Percentiles rank a stretch among this genome's conserved stretches.
phyloP scores from a whole-genome alignment of 352 stramenopile species.

The Globisporangium spinosum region DNA sequence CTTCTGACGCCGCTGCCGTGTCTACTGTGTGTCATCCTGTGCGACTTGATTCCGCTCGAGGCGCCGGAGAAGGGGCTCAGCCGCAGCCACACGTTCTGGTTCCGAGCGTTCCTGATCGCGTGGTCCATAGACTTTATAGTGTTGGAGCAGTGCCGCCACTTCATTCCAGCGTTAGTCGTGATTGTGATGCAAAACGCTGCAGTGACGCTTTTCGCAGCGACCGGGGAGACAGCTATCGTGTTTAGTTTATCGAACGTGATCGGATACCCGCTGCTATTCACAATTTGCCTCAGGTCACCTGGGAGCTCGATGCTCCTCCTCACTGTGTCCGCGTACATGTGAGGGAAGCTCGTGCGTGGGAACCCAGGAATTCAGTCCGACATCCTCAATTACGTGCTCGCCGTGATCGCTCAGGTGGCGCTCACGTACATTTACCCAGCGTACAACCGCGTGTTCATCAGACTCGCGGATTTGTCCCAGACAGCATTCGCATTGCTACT shows the following conservation, averaged over 20 bases:
- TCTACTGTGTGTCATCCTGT: background rate
- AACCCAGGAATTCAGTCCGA: too few relatives aligned
- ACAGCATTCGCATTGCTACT: conserved; percentile 28
- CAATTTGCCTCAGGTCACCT: too few relatives aligned
- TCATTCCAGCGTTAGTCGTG: background rate
- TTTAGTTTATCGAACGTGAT: background rate
- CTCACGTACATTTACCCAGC: conserved; percentile 26
- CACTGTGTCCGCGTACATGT: too few relatives aligned
- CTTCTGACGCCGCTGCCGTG: conserved; percentile 14
- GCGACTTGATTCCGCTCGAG: conserved; percentile 12
- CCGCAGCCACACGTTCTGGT: conserved; percentile 4
- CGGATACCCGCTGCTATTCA: background rate
- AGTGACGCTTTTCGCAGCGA: background rate
- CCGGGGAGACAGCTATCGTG: background rate
- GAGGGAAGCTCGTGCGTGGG: too few relatives aligned
- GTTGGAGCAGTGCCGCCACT: background rate
- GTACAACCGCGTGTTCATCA: conserved; percentile 28
- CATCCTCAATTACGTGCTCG: background rate
- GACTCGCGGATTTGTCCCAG: conserved; percentile 3
- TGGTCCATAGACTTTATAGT: background rate
- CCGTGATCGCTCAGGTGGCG: conserved; percentile 13
- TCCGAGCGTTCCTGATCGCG: background rate
- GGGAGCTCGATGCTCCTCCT: too few relatives aligned
- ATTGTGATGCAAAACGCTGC: background rate
- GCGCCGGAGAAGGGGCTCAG: background rate